These are phyloP conservation scores for Cordyceps militaris DNA, from an alignment of 2,329 filamentous ascomycete species.

Conservation along the genomic window DNA sequence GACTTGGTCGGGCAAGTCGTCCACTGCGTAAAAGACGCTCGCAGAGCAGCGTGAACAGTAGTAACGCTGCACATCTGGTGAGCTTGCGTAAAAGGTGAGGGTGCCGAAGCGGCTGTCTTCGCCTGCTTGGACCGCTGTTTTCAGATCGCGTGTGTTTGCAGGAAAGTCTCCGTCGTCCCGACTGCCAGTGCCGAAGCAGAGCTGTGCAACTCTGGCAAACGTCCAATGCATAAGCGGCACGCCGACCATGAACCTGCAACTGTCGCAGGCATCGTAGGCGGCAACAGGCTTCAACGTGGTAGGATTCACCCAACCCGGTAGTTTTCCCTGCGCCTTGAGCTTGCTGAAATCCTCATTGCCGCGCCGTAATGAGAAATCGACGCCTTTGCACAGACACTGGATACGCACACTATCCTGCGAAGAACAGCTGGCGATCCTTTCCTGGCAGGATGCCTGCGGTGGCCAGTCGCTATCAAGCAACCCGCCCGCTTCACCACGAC, in stretches of 20 bases:
- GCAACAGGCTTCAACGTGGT: constrained; percentile 32
- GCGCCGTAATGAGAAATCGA: constrained; percentile 34
- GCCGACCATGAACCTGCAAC: constrained; percentile 37
- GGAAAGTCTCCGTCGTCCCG: constrained; percentile 11
- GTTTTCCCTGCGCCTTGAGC: constrained; percentile 21
- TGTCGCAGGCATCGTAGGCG: constrained; percentile 39
- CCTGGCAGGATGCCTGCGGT: constrained; percentile 9
- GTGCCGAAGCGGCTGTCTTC: constrained; percentile 35
- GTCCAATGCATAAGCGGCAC: constrained; percentile 40
- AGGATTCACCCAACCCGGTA: constrained; percentile 39
- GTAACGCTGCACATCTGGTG: constrained; percentile 37
- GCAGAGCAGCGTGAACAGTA: constrained; percentile 43
- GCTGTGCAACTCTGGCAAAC: constrained; percentile 31
- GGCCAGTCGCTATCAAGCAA: constrained; percentile 27
- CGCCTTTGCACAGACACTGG: constrained; percentile 40
- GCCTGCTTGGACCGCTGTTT: constrained; percentile 23
- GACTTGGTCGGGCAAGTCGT: constrained; percentile 31
- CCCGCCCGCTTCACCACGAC: constrained; percentile 18
- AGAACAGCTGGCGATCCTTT: constrained; percentile 15
- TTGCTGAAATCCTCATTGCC: constrained; percentile 22
- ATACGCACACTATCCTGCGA: constrained; percentile 26
- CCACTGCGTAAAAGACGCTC: constrained; percentile 36
- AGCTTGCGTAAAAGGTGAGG: constrained; percentile 36
- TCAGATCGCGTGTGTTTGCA: constrained; percentile 21
- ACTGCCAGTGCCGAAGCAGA: constrained; percentile 24